phyloP scores from a whole-genome alignment of 257 asterid genomes.

The Dorcoceras hygrometricum region DNA sequence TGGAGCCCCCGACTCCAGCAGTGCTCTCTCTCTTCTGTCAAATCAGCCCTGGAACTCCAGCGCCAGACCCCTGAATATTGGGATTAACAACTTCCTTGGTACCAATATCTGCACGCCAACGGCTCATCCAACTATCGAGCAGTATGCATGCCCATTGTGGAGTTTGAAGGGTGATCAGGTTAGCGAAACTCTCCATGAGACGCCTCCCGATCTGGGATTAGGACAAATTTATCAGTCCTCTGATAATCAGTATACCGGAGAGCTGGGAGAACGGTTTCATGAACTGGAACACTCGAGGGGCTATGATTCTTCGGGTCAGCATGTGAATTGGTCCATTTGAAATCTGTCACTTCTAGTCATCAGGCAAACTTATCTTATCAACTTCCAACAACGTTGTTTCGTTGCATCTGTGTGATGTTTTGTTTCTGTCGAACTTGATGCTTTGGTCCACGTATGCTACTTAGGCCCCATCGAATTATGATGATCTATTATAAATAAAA shows the following conservation, averaged over 20 bases:
- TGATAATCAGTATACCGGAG: constrained; percentile 40
- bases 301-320: constrained; percentile 57
- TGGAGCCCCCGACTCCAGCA: constrained; percentile 51
- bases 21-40: constrained; percentile 99
- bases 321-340: constrained; percentile 67
- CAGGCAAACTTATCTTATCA: not conserved
- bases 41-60: constrained; percentile 73
- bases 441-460: not conserved
- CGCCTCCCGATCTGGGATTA: constrained; percentile 53
- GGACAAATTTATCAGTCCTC: constrained; percentile 49
- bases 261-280: constrained; percentile 49
- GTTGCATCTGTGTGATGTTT: not conserved
- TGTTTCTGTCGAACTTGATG: not conserved
- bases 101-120: constrained; percentile 30
- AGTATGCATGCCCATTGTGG: constrained; percentile 46
- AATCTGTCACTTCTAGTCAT: not conserved
- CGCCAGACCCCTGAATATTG: constrained; percentile 49
- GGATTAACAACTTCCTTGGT: constrained; percentile 33
- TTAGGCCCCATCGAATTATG: not conserved
- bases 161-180: constrained; percentile 44
- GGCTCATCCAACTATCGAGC: constrained; percentile 48
- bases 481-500: not conserved
- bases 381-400: not conserved
- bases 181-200: constrained; percentile 37
- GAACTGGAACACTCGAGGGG: constrained; percentile 56